Conservation (phyloP, 305 asterid species). For the Withania somnifera region DNA sequence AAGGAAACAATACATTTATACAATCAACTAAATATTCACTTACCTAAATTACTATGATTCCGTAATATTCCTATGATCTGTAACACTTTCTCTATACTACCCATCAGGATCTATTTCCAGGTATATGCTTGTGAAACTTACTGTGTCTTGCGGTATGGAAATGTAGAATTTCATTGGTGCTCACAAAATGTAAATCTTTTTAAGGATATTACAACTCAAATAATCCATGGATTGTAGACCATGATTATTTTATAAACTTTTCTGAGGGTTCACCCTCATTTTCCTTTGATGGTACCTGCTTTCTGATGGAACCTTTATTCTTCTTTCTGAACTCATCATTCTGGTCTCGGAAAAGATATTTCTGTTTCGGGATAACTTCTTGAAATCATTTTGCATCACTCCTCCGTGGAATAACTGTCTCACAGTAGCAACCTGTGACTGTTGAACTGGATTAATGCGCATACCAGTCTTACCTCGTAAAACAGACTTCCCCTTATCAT, state of each 20-base stretch:
- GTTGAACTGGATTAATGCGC: not conserved
- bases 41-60: no score
- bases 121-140: slow-evolving; percentile 19
- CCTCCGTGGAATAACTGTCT: slow-evolving; percentile 52
- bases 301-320: no score
- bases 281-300: slow-evolving; percentile 69
- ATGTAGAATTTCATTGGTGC: not conserved
- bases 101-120: slow-evolving; percentile 68
- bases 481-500: not conserved
- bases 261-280: slow-evolving; percentile 51
- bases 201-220: not conserved
- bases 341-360: slow-evolving; percentile 45
- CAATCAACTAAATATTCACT: no score
- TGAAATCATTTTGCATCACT: slow-evolving; percentile 54
- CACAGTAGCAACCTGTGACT: slow-evolving; percentile 16
- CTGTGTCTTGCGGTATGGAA: not conserved
- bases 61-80: no score
- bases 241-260: not conserved
- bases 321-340: slow-evolving; percentile 42
- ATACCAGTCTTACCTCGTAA: not conserved
- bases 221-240: not conserved
- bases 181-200: not conserved
- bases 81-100: slow-evolving; percentile 47
- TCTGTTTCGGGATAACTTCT: slow-evolving; percentile 57
- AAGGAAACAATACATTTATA: no score